A percentile compares a stretch with the other conserved stretches of the same genome.
phyloP scores from a whole-genome alignment of 306 rosid genomes.

The Oxytropis ochrocephala region DNA sequence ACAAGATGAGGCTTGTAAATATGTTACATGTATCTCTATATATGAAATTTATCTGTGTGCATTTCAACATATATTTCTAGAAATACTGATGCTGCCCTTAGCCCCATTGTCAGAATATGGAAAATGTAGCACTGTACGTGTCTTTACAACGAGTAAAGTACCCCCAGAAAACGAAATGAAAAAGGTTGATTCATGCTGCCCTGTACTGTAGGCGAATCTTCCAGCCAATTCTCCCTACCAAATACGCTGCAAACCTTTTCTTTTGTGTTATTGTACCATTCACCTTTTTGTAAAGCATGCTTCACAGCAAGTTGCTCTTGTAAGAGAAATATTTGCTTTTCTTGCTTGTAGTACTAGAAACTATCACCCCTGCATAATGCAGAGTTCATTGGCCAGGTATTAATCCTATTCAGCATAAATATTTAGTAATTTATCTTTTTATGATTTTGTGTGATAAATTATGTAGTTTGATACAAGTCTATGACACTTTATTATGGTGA shows the following conservation, averaged over 20 bases:
- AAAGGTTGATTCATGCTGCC: neutral
- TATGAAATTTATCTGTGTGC: neutral
- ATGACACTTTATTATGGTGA: too few relatives aligned
- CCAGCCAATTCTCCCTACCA: neutral
- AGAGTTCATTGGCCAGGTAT: too few relatives aligned
- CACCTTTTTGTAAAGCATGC: neutral
- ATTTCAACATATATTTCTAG: neutral
- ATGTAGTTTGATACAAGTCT: too few relatives aligned
- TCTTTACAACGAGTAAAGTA: neutral
- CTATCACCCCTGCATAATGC: too few relatives aligned
- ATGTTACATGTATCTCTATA: neutral
- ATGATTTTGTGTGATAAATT: too few relatives aligned
- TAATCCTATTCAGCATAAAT: too few relatives aligned
- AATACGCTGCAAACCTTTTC: neutral
- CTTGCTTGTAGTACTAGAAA: neutral
- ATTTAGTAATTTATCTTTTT: too few relatives aligned
- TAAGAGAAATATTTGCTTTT: conserved; percentile 1
- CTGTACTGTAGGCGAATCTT: neutral
- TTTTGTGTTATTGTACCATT: neutral
- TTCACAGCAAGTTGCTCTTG: conserved; percentile 8
- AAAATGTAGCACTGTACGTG: neutral
- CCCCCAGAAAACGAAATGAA: neutral
- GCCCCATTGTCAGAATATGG: neutral
- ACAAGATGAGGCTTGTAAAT: conserved; percentile 36
- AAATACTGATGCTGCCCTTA: neutral